Conservation (phyloP, 805 yeast species). For the Wickerhamiella sorbophila region DNA sequence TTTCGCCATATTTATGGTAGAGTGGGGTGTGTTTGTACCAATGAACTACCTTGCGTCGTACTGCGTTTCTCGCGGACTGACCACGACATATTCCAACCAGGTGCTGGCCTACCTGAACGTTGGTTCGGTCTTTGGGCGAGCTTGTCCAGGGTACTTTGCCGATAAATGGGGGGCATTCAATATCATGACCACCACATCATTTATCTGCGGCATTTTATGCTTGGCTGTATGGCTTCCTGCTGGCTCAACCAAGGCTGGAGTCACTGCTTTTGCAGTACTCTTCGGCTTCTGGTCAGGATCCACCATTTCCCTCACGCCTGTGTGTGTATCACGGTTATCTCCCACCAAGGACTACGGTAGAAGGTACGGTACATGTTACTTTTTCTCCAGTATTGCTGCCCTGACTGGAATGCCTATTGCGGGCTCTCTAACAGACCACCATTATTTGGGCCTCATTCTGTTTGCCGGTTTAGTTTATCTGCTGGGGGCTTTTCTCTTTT, state of each 20-base stretch:
- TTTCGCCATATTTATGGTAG: slow-evolving; percentile 27
- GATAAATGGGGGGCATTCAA: slow-evolving; percentile 45
- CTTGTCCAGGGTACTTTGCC: slow-evolving; percentile 42
- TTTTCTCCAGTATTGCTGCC: slow-evolving; percentile 27
- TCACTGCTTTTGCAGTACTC: slow-evolving; percentile 39
- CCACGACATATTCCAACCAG: slow-evolving; percentile 22
- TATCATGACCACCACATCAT: slow-evolving; percentile 36
- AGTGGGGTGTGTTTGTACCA: slow-evolving; percentile 39
- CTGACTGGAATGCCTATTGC: slow-evolving; percentile 30
- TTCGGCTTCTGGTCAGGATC: slow-evolving; percentile 18
- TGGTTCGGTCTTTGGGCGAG: slow-evolving; percentile 40
- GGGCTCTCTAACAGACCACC: slow-evolving; percentile 20
- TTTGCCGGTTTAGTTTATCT: slow-evolving; percentile 23
- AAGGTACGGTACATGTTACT: slow-evolving; percentile 53
- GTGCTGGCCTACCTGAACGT: slow-evolving; percentile 37
- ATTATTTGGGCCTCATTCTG: slow-evolving; percentile 23
- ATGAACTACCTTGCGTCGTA: slow-evolving; percentile 45
- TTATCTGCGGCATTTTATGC: slow-evolving; percentile 29
- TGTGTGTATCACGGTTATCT: slow-evolving; percentile 50
- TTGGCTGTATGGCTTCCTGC: slow-evolving; percentile 56
- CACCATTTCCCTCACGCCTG: slow-evolving; percentile 51
- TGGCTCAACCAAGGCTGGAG: slow-evolving; percentile 29
- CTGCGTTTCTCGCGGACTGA: slow-evolving; percentile 36
- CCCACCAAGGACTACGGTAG: slow-evolving; percentile 52
- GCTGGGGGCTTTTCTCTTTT: slow-evolving; percentile 17